Percentiles rank a stretch among this genome's conserved stretches.
phyloP scores from a whole-genome alignment of 2,329 filamentous ascomycete species.

The Nigrospora osmanthi region DNA sequence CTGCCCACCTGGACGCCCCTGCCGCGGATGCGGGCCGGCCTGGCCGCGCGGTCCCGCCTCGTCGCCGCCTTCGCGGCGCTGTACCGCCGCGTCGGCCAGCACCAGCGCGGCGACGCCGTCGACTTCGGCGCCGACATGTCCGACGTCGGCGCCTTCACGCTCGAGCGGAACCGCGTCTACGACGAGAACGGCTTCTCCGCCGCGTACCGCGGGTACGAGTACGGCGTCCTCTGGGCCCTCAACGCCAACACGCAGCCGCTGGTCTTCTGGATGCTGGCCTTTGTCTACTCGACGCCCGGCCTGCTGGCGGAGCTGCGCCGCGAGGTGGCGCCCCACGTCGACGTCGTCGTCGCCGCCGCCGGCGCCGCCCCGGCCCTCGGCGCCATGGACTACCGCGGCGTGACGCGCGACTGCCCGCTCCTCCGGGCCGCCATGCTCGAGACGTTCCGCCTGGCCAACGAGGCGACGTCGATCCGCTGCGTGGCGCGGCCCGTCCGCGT shows the following conservation, averaged over 20 bases:
- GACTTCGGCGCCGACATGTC: slow-evolving; percentile 11
- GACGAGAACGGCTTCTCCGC: not conserved
- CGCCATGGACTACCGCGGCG: slow-evolving; percentile 1
- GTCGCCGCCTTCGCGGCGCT: slow-evolving; percentile 2
- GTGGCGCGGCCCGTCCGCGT: slow-evolving; percentile 5
- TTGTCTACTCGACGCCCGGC: slow-evolving; percentile 7
- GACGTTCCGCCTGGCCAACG: slow-evolving; percentile 6
- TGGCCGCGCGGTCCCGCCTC: slow-evolving; percentile 5
- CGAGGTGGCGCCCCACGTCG: slow-evolving; percentile 7
- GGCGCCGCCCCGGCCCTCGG: not conserved
- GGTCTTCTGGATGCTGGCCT: slow-evolving; percentile 6
- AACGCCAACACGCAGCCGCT: slow-evolving; percentile 6
- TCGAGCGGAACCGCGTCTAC: slow-evolving; percentile 6
- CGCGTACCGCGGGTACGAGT: slow-evolving; percentile 3
- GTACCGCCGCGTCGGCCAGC: slow-evolving; percentile 9
- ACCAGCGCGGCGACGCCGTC: slow-evolving; percentile 5
- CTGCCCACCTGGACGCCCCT: slow-evolving; percentile 8
- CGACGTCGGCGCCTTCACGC: slow-evolving; percentile 5
- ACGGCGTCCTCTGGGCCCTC: slow-evolving; percentile 6
- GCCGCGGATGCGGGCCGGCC: slow-evolving; percentile 4
- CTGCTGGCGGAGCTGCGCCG: slow-evolving; percentile 4
- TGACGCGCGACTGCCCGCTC: slow-evolving; percentile 7
- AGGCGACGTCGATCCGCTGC: slow-evolving; percentile 7
- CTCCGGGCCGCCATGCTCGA: slow-evolving; percentile 9
- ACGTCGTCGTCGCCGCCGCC: not conserved